phyloP scores from a whole-genome alignment of 2,329 filamentous ascomycete genomes.

The Fusarium sp. region DNA sequence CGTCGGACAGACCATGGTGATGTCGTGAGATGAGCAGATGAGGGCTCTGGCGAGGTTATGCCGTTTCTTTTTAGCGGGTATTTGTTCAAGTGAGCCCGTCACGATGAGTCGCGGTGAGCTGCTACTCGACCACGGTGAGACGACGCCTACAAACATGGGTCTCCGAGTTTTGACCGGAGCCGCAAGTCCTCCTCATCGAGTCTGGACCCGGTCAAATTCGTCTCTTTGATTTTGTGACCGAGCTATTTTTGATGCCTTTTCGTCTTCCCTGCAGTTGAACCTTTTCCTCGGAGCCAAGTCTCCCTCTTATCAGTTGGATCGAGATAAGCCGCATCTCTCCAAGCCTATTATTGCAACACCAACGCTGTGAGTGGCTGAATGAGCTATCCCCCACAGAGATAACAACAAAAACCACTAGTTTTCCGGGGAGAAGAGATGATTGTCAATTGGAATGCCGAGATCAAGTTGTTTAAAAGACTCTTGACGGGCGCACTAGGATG shows the following conservation, averaged over 20 bases:
- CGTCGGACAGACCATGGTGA: slow-evolving; percentile 34
- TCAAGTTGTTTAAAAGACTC: slow-evolving; percentile 5
- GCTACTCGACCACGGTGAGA: background rate
- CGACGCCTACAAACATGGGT: background rate
- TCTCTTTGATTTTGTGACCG: background rate
- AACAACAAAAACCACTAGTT: slow-evolving; percentile 1
- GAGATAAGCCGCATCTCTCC: slow-evolving; percentile 28
- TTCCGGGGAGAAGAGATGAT: background rate
- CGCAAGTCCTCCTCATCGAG: background rate
- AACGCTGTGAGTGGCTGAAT: slow-evolving; percentile 17
- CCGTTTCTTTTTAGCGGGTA: slow-evolving; percentile 12
- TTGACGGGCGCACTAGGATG: slow-evolving; percentile 13
- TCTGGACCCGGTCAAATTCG: background rate
- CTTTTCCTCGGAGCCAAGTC: slow-evolving; percentile 34
- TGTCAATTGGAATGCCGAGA: slow-evolving; percentile 2
- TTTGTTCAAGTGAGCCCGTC: background rate
- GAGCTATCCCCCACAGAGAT: slow-evolving; percentile 22
- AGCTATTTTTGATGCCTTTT: slow-evolving; percentile 16
- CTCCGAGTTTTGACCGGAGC: background rate
- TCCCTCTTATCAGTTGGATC: slow-evolving; percentile 18
- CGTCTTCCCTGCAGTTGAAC: slow-evolving; percentile 10
- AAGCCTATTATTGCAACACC: slow-evolving; percentile 26
- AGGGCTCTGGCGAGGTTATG: slow-evolving; percentile 16
- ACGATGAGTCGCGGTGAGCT: slow-evolving; percentile 14
- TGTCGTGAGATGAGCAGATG: slow-evolving; percentile 23